Conservation (phyloP, 2,329 filamentous ascomycete genomes). For the Fusarium sp. region DNA sequence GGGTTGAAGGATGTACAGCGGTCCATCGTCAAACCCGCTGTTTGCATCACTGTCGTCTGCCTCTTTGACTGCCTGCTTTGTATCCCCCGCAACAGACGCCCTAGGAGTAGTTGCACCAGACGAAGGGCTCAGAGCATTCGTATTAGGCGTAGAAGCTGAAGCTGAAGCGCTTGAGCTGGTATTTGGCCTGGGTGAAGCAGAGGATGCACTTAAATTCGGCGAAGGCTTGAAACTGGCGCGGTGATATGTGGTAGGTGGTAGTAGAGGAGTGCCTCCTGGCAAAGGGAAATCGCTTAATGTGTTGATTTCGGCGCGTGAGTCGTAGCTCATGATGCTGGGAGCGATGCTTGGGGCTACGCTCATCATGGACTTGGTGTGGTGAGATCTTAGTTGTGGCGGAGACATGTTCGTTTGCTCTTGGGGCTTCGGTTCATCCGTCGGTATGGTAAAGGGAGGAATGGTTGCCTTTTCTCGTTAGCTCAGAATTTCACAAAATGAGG, state of each 20-base stretch:
- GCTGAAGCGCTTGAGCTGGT: constrained; percentile 22
- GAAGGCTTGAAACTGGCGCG: constrained; percentile 29
- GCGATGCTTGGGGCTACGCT: constrained; percentile 35
- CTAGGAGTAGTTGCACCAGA: constrained; percentile 24
- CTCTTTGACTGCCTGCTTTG: constrained; percentile 10
- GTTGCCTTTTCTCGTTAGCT: constrained; percentile 39
- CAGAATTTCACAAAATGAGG: neutral
- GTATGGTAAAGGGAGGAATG: constrained; percentile 44
- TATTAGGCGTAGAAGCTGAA: constrained; percentile 27
- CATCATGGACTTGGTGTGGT: constrained; percentile 13
- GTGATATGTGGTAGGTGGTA: constrained; percentile 41
- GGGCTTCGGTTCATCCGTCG: constrained; percentile 11
- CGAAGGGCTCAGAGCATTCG: constrained; percentile 9
- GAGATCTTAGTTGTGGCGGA: constrained; percentile 25
- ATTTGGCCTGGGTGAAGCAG: constrained; percentile 20
- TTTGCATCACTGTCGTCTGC: constrained; percentile 27
- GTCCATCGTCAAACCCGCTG: constrained; percentile 48
- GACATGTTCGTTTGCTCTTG: constrained; percentile 17
- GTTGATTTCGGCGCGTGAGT: constrained; percentile 36
- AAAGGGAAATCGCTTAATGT: constrained; percentile 46
- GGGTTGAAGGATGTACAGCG: constrained; percentile 66
- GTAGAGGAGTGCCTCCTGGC: constrained; percentile 41
- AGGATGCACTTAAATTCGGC: constrained; percentile 20
- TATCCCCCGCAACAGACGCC: constrained; percentile 16
- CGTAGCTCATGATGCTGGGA: constrained; percentile 38